Base-by-base conservation (phyloP, 495 filamentous ascomycete genomes). In the Hypoxylon lienhwacheense region DNA sequence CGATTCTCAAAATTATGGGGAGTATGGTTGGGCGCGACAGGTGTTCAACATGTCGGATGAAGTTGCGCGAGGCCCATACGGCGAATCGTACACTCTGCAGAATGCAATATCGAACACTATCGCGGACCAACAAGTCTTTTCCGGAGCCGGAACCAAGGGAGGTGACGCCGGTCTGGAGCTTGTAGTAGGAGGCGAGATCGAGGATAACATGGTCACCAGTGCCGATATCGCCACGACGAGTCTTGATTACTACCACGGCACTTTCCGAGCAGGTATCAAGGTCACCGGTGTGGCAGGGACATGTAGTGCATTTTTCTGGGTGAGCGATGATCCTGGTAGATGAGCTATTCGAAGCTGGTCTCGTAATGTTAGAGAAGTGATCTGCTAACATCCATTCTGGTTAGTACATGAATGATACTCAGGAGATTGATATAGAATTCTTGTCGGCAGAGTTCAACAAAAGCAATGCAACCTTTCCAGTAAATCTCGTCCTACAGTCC, bases 361-460 rank as follows among this genome's bases (percentile, higher is more conserved):
- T 15, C 7, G 28, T 25, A 33, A 53, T 44, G 54, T 26, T n/a
- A 29, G 14, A 7, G 20, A 26, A 6, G 15, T 16, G 7, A 31
- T 5, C 24, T 25, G 7, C 48, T 44, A 35, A 53, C 19, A n/a
- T 8, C 42, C 15, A 34, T 21, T 7, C 42, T 14, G 24, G 40
- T 34, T 26, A 86, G 84, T 91, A 87, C 69, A 78, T 78, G 65
- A 87, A 90, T 64, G 81, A 91, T 65, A 85, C 83, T 3, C 85
- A 88, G 65, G 87, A 91, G 57, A 88, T 90, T 53, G 87, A 91
- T 66, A 81, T 91, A 67, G 87, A 90, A 53, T 84, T 87, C 63
- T 76, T 90, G 11, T 84, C 84, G 17, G 66, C 71, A 4, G 74
- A 88, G 42, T 84, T 84, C 54, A 72, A 80, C 50, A 36, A 55